A percentile compares a stretch with the other conserved stretches of the same genome.
These are phyloP conservation scores for Avena insularis DNA, from an alignment of 176 grass and related monocot species.

Conservation along the genomic window DNA sequence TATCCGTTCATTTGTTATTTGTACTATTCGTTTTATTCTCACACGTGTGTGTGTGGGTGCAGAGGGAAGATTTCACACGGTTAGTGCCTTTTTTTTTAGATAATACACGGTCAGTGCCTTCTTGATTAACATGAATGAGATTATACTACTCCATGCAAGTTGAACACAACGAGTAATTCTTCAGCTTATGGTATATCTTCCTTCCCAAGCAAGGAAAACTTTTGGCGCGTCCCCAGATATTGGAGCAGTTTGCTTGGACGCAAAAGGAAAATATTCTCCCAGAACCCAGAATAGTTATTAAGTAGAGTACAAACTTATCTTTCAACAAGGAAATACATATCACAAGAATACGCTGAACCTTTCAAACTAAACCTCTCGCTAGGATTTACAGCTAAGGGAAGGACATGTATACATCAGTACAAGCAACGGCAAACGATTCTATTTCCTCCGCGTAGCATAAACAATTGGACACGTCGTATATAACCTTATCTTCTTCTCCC, in stretches of 20 bases:
- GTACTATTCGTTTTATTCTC: background rate
- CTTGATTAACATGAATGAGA: constrained; percentile 4
- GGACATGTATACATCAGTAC: background rate
- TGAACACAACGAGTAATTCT: background rate
- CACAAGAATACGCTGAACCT: background rate
- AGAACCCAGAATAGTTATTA: background rate
- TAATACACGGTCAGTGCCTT: too few relatives aligned
- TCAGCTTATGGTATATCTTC: background rate
- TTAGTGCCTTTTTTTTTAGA: background rate
- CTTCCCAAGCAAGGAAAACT: background rate
- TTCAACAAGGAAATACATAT: background rate
- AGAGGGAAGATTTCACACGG: background rate
- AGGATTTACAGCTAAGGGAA: constrained; percentile 37
- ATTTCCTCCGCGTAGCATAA: background rate
- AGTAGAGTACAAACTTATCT: background rate
- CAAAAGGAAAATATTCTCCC: background rate
- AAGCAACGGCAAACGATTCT: background rate
- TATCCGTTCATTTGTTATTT: background rate
- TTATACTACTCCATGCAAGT: background rate
- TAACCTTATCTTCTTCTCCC: constrained; percentile 38
- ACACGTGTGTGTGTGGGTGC: background rate
- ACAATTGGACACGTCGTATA: constrained; percentile 1
- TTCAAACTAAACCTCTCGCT: background rate
- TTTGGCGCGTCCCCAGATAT: background rate
- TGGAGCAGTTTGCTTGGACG: background rate